Evolutionary conservation across 2,329 filamentous ascomycete genomes (phyloP).

Genomic region (Fusarium virguliforme): DNA sequence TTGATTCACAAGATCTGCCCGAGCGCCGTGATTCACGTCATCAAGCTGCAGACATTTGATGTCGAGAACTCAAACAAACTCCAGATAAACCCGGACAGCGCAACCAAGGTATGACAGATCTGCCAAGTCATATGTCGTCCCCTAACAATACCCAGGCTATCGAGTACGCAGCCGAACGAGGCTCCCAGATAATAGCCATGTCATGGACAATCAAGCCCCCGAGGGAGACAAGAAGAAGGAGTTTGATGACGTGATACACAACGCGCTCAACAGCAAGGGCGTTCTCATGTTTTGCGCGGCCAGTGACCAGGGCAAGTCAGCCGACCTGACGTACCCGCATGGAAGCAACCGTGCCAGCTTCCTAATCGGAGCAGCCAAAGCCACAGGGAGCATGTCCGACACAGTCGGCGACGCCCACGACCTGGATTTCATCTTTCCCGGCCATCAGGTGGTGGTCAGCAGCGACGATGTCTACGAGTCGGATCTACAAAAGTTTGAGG

Average conservation of each 20-base stretch:
- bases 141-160: slow-evolving; percentile 8
- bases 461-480: slow-evolving; percentile 15
- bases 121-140: neutral
- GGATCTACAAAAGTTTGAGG: slow-evolving; percentile 16
- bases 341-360: slow-evolving; percentile 24
- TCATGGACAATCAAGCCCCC: slow-evolving; percentile 29
- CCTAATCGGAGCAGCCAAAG: slow-evolving; percentile 30
- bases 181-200: slow-evolving; percentile 18
- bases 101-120: neutral
- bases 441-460: slow-evolving; percentile 20
- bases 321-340: slow-evolving; percentile 22
- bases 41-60: slow-evolving; percentile 14
- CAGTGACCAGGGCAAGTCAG: slow-evolving; percentile 25
- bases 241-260: slow-evolving; percentile 16
- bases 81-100: slow-evolving; percentile 21
- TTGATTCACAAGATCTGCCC: slow-evolving; percentile 23
- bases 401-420: slow-evolving; percentile 24
- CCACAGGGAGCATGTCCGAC: slow-evolving; percentile 21
- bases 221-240: slow-evolving; percentile 5
- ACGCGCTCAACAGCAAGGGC: slow-evolving; percentile 14
- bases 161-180: slow-evolving; percentile 16
- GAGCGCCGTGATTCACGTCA: slow-evolving; percentile 23
- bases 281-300: slow-evolving; percentile 24
- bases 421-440: slow-evolving; percentile 13
- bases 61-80: slow-evolving; percentile 16